Evolutionary conservation across 2,329 filamentous ascomycete species (phyloP), one percentile per base, ranked within the genome.

Genomic region (Fusarium caatingaense): DNA sequence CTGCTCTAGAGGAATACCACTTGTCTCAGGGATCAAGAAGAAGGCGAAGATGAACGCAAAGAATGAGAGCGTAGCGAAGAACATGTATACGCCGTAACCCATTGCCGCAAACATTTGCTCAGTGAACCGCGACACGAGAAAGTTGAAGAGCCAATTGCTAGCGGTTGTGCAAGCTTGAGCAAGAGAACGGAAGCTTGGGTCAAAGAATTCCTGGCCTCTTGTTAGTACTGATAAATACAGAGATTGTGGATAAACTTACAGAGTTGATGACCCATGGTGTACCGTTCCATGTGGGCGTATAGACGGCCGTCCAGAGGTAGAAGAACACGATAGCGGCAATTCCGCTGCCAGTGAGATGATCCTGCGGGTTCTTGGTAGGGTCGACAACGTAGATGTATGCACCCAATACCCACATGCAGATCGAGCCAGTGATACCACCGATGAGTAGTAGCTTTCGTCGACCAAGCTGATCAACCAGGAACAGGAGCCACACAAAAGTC

Each of bases 281-380:
- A 7, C 86, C 87, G 67, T 88, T 88, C 86, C 86, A 89, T 0
- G 84, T 81, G 0, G 83, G 87, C 0, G 87, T 89, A 74, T 90
- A 90, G 66, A 86, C 70, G 15, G 71, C 70, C 0, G 71, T 73
- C 86, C 88, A 91, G 4, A 91, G 81, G 73, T 91, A 91, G 81
- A 92, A 91, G 81, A 91, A 90, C 74, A 88, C 85, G 51, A 89
- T 84, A 23, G 88, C 87, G 2, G 86, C 85, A 56, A 87, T 87
- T 5, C 87, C 87, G 20, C 85, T 46, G 72, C 77, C 28, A 76
- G 80, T 57, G 84, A 81, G 45, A 71, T 72, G 74, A 8, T 76
- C 77, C 7, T 68, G 75, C 1, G 76, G 68, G 10, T 82, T 76
- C 40, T 68, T 66, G 20, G 72, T 74, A 27, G 76, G 76, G 46